Conservation (phyloP, 495 filamentous ascomycete genomes). For the Podospora pseudocomata region DNA sequence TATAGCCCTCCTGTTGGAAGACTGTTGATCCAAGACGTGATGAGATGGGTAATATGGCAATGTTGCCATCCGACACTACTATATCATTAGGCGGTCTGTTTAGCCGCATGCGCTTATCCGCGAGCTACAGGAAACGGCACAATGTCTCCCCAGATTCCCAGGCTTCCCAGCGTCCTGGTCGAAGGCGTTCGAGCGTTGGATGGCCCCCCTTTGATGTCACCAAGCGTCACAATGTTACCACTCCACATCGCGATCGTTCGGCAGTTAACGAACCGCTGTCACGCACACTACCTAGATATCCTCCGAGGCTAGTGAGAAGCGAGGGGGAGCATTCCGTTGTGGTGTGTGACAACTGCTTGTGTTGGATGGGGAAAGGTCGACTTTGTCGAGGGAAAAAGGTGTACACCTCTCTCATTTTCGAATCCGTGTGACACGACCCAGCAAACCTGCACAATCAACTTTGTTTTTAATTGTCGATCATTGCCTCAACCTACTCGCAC, state of each 20-base stretch:
- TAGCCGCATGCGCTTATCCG: neutral
- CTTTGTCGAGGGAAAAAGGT: neutral
- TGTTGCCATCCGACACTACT: neutral
- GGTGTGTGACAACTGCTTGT: neutral
- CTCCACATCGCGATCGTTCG: neutral
- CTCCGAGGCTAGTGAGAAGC: slow-evolving; percentile 1
- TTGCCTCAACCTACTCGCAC: neutral
- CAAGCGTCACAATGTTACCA: neutral
- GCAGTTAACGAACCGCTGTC: slow-evolving; percentile 3
- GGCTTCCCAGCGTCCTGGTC: neutral
- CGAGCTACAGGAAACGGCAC: neutral
- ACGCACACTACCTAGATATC: neutral
- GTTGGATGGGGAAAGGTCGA: neutral
- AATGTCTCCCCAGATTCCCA: neutral
- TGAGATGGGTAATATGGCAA: neutral
- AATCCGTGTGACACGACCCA: neutral
- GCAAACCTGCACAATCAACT: neutral
- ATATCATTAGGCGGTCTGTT: neutral
- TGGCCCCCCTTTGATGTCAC: neutral
- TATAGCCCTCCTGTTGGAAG: neutral
- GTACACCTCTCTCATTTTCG: neutral
- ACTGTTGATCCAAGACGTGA: neutral
- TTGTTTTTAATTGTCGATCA: neutral
- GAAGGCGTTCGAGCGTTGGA: neutral
- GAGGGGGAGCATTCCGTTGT: neutral